Evolutionary conservation across 2,329 filamentous ascomycete genomes (phyloP).

Genomic region (Corniculantispora saksenae): DNA sequence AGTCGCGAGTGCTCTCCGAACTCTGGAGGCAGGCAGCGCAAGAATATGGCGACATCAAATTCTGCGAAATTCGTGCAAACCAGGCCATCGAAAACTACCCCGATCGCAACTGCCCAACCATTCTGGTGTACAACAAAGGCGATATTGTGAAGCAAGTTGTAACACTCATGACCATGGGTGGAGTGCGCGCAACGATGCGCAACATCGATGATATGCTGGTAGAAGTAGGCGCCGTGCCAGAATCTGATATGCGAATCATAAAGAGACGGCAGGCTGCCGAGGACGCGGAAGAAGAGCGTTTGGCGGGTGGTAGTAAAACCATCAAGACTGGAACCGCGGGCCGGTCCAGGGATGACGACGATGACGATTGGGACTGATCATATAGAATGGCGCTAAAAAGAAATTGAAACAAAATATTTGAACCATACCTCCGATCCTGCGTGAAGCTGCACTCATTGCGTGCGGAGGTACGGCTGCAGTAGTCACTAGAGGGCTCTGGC

Average conservation of each 20-base stretch:
- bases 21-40: slow-evolving; percentile 81
- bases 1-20: slow-evolving; percentile 80
- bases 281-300: slow-evolving; percentile 60
- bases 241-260: slow-evolving; percentile 75
- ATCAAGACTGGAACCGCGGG: slow-evolving; percentile 53
- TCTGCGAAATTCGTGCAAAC: slow-evolving; percentile 90
- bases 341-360: slow-evolving; percentile 46
- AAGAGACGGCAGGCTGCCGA: slow-evolving; percentile 61
- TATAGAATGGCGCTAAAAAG: slow-evolving; percentile 1
- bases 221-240: slow-evolving; percentile 75
- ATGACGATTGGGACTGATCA: slow-evolving; percentile 62
- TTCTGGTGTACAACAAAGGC: slow-evolving; percentile 87
- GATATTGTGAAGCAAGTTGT: slow-evolving; percentile 91
- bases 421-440: not conserved
- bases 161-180: slow-evolving; percentile 79
- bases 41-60: slow-evolving; percentile 93
- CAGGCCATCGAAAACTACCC: slow-evolving; percentile 97
- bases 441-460: not conserved
- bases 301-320: slow-evolving; percentile 45
- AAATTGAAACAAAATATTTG: slow-evolving; percentile 4
- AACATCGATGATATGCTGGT: slow-evolving; percentile 82
- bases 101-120: slow-evolving; percentile 90
- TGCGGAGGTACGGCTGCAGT: not conserved
- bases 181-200: slow-evolving; percentile 67
- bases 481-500: not conserved